Conservation (phyloP, 345 rosid genomes). For the Punica granatum region DNA sequence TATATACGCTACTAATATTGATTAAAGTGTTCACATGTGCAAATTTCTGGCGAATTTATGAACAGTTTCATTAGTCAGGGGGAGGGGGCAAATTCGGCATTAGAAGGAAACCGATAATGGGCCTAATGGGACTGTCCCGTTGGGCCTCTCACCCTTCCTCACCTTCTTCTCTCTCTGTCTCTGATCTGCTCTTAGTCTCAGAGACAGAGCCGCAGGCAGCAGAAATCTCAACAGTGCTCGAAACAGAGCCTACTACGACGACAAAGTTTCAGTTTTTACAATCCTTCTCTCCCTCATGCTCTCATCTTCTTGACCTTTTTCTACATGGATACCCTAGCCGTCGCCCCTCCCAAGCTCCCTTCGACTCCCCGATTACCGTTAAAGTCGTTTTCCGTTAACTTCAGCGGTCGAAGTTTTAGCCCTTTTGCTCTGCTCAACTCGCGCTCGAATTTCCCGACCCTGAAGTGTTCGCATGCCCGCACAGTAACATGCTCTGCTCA, state of each 20-base stretch:
- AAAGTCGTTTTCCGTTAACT: background rate
- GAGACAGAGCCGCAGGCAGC: background rate
- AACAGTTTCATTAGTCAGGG: no score
- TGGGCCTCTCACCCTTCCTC: background rate
- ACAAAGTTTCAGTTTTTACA: background rate
- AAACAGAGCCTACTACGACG: background rate
- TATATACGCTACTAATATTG: no score
- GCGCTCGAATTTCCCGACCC: constrained; percentile 1
- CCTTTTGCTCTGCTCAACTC: constrained; percentile 15
- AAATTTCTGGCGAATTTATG: no score
- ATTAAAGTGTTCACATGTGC: no score
- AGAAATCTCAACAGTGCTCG: background rate
- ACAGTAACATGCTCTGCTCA: constrained; percentile 22
- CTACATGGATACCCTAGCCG: constrained; percentile 40
- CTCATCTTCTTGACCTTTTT: background rate
- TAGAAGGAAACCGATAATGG: background rate
- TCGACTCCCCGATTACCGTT: constrained; percentile 9
- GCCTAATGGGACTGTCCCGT: background rate
- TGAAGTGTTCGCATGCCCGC: constrained; percentile 5
- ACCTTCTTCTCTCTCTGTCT: background rate
- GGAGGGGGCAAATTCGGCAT: no score
- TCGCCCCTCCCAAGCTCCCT: constrained; percentile 21
- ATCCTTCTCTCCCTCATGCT: constrained; percentile 3
- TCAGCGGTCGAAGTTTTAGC: constrained; percentile 19
- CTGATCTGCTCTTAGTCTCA: background rate